Evolutionary conservation across 129 eudicot genomes (phyloP), one percentile per base, ranked within the genome.

Genomic region (Heracleum sosnowskyi): DNA sequence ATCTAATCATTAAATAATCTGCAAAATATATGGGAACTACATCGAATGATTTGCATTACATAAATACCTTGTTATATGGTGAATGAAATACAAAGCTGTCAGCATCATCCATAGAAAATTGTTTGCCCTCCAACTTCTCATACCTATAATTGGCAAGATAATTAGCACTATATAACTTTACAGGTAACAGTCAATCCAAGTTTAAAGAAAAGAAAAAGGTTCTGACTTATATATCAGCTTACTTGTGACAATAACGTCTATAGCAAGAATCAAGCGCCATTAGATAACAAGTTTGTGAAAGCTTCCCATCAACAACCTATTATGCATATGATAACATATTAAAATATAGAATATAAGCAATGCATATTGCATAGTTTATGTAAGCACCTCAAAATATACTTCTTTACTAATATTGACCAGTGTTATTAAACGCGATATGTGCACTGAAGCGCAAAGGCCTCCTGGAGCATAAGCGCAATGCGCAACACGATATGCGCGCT

Each of bases 241-340:
- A 93, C 98, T 95, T 95, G 60, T 86, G 78, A 81, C 97, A 91
- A 81, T 85, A 90, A 53, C 82, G 82, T 74, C 85, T 87, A 80
- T 95, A 95, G 93, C 98, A 95, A 75, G 98, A 85, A 87, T 95
- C 98, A 5, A 95, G 91, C 34, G 98, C 98, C 97, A 88, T 90
- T 69, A 95, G 96, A 87, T 91, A 95, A 80, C 98, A 95, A 76
- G 98, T 95, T 81, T 95, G 98, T 46, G 98, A 91, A 81, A 95
- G 87, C 84, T 95, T 95, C 75, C 98, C 98, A 82, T 95, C 98
- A 77, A 95, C 98, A 81, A 95, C 97, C 98, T 93, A 80, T 76
- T 80, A 73, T 26, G 55, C 49, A 69, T 37, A 73, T 22, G 33
- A 34, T 81, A 18, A 47, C 47, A 18, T 36, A 80, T 41, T 35